These are phyloP conservation scores for Arabidopsis arenosa DNA, from an alignment of 345 rosid genomes.

Conservation along the genomic window DNA sequence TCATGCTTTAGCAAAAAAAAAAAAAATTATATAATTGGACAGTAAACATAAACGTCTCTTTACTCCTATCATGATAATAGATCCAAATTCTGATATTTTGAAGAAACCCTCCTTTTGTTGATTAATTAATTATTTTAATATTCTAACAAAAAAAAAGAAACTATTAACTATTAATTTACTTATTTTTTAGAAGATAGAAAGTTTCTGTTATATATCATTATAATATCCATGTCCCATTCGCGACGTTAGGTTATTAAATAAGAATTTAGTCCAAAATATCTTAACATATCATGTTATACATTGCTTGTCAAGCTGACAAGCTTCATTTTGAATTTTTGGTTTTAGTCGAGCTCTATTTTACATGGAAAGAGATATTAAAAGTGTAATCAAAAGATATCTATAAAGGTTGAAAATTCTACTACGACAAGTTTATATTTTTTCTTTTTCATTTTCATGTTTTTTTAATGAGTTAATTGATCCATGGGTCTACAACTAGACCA, in stretches of 20 bases:
- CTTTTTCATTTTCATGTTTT: not conserved
- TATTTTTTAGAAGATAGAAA: too few species aligned
- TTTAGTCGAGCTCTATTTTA: constrained; percentile 10
- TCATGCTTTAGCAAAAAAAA: too few species aligned
- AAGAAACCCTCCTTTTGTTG: too few species aligned
- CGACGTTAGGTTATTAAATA: not conserved
- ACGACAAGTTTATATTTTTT: constrained; percentile 16
- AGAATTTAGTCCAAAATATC: not conserved
- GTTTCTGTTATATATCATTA: constrained; percentile 1
- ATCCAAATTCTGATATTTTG: too few species aligned
- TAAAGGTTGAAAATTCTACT: constrained; percentile 26
- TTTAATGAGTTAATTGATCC: not conserved
- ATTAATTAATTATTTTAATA: too few species aligned
- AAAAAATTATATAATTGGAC: too few species aligned
- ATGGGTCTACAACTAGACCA: constrained; percentile 23
- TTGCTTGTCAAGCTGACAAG: constrained; percentile 19
- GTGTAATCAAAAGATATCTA: constrained; percentile 9
- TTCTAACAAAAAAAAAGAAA: too few species aligned
- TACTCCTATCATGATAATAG: too few species aligned
- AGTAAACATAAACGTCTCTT: too few species aligned
- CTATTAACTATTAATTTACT: too few species aligned
- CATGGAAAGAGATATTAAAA: constrained; percentile 21
- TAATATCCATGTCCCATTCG: not conserved
- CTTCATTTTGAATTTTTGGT: not conserved
- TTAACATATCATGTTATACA: constrained; percentile 11